phyloP scores from a whole-genome alignment of 176 grass and related monocot genomes.

The Elaeis guineensis region DNA sequence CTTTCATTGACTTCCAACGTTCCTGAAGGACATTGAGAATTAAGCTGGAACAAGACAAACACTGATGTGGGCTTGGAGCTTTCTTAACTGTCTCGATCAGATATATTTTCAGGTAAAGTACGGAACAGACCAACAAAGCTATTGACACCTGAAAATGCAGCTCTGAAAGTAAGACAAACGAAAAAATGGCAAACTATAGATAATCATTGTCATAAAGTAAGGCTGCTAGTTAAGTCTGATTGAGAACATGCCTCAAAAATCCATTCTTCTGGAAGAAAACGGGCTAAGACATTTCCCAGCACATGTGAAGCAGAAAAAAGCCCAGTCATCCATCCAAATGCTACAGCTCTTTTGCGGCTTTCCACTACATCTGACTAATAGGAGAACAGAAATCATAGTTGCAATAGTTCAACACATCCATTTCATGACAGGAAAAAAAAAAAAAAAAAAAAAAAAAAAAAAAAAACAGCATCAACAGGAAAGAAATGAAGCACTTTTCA shows the following conservation, averaged over 20 bases:
- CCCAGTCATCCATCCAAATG: slow-evolving; percentile 67
- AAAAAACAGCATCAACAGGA: no score
- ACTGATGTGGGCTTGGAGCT: slow-evolving; percentile 21
- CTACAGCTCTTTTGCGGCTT: slow-evolving; percentile 41
- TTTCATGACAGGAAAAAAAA: no score
- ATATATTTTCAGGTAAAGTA: slow-evolving; percentile 74
- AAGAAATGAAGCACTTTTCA: no score
- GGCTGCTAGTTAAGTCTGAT: no score
- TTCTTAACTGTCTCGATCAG: slow-evolving; percentile 52
- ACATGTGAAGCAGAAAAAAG: slow-evolving; percentile 65
- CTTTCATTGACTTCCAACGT: slow-evolving; percentile 59
- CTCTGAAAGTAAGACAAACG: neutral
- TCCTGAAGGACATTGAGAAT: slow-evolving; percentile 28
- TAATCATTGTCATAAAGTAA: no score
- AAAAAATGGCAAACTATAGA: neutral
- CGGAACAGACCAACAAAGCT: slow-evolving; percentile 37
- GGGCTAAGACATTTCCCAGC: slow-evolving; percentile 49
- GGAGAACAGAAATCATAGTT: no score
- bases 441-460: no score
- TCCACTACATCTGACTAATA: slow-evolving; percentile 62
- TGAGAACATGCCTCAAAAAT: slow-evolving; percentile 54
- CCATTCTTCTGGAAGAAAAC: slow-evolving; percentile 59
- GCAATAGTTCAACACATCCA: no score
- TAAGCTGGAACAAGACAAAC: slow-evolving; percentile 29
- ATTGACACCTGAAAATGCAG: slow-evolving; percentile 46